Percentiles rank a stretch among this genome's conserved stretches.
Conservation (phyloP, 2,329 filamentous ascomycete genomes). For the Epichloe scottii region DNA sequence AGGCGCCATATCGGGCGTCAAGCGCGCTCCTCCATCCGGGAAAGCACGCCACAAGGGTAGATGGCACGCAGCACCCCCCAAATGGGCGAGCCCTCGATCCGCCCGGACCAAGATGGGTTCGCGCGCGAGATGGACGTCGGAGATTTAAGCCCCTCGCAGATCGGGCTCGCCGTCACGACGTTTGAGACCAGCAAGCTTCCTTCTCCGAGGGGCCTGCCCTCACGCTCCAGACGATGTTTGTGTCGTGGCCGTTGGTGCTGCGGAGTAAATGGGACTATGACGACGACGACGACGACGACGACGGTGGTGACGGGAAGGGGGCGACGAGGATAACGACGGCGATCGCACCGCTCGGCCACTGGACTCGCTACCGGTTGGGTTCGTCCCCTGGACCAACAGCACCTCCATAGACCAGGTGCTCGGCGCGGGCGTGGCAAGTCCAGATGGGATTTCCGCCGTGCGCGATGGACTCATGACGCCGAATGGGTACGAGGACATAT, state of each 20-base stretch:
- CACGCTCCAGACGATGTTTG: slow-evolving; percentile 33
- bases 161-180: slow-evolving; percentile 16
- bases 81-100: slow-evolving; percentile 10
- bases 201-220: slow-evolving; percentile 19
- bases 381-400: slow-evolving; percentile 18
- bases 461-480: slow-evolving; percentile 40
- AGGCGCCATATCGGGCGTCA: slow-evolving; percentile 33
- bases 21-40: slow-evolving; percentile 2
- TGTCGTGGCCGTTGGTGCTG: slow-evolving; percentile 3
- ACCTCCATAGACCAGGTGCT: slow-evolving; percentile 34
- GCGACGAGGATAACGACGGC: slow-evolving; percentile 21
- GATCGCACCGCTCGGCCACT: slow-evolving; percentile 26
- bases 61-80: neutral
- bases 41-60: neutral
- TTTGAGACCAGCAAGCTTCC: slow-evolving; percentile 11
- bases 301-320: slow-evolving; percentile 1
- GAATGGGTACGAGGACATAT: slow-evolving; percentile 49
- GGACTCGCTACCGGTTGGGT: slow-evolving; percentile 16
- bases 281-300: neutral
- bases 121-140: slow-evolving; percentile 13
- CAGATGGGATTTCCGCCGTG: slow-evolving; percentile 11
- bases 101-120: slow-evolving; percentile 7
- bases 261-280: slow-evolving; percentile 2
- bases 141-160: slow-evolving; percentile 5
- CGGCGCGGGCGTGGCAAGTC: slow-evolving; percentile 13